Base-by-base conservation (phyloP, 2,329 filamentous ascomycete genomes). In the Chalaropsis thielavioides region DNA sequence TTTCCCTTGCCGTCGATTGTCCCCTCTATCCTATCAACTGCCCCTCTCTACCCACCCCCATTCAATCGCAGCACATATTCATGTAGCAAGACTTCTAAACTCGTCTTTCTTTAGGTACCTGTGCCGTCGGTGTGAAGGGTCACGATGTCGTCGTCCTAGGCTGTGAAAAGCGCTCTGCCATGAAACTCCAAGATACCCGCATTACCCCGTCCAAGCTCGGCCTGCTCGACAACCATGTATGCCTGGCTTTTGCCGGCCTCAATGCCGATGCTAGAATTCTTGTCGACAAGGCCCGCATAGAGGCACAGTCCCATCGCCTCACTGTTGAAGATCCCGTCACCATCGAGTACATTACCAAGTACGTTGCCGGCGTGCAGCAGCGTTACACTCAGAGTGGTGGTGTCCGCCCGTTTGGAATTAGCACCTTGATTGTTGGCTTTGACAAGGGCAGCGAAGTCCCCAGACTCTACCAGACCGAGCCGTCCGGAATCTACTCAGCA, bases 271-370 rank as follows among this genome's bases (percentile, higher is more conserved):
- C 95, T 72, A 86, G 94, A 74, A 99, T 99, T 74, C 83, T 99
- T 69, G 89, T 99, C 74, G 95, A 99, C 83, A 97, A 96, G 81
- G 94, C 95, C 67, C 87, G 95, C 71, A 80, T 97, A 77, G 94
- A 99, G 80, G 92, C 94, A 61, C 94, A 99, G 79, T 96, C 91
- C 71, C 94, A 99, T 80, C 88, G 94, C 69, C 81, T 99, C 71
- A 97, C 94, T 3, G 91, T 99, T 67, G 94, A 99, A 76, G 95
- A 99, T 75, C 92, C 94, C 65, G 90, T 95, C 70, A 92, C 90
- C 68, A 95, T 99, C 76, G 94, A 99, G 79, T 99, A 99, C 82
- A 96, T 99, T 74, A 97, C 94, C 73, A 97, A 99, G 81, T 96
- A 97, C 73, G 88, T 99, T 69, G 94, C 94, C 64, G 90, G 92